phyloP scores from a whole-genome alignment of 1,284 basidiomycete species.

The Coniferiporia sulphurascens region DNA sequence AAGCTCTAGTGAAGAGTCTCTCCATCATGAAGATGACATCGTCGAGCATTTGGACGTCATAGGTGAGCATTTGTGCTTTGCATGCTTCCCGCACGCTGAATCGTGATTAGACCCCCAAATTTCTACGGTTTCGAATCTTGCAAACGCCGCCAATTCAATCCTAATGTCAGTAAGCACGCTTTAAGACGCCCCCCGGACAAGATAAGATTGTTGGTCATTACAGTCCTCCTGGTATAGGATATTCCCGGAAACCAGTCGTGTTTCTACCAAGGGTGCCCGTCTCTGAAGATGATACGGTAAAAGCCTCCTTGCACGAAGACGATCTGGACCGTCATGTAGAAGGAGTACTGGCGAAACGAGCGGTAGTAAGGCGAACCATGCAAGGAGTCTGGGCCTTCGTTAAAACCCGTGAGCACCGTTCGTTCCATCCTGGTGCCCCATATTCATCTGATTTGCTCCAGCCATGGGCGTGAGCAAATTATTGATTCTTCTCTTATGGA shows the following conservation, averaged over 20 bases:
- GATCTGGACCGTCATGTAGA: slow-evolving; percentile 76
- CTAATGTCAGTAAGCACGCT: slow-evolving; percentile 42
- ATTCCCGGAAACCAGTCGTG: slow-evolving; percentile 64
- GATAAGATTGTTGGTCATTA: slow-evolving; percentile 5
- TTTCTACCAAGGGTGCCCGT: slow-evolving; percentile 38
- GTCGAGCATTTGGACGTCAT: slow-evolving; percentile 78
- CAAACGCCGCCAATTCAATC: slow-evolving; percentile 77
- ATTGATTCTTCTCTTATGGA: not conserved
- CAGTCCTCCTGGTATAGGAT: slow-evolving; percentile 65
- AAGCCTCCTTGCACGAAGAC: slow-evolving; percentile 39
- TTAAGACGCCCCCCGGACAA: not conserved
- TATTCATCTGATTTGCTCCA: slow-evolving; percentile 23
- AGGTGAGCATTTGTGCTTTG: slow-evolving; percentile 35
- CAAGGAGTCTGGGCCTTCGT: slow-evolving; percentile 79
- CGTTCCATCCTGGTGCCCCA: slow-evolving; percentile 1
- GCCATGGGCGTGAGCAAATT: slow-evolving; percentile 50
- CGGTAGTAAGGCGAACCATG: slow-evolving; percentile 57
- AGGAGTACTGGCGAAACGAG: slow-evolving; percentile 64
- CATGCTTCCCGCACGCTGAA: not conserved
- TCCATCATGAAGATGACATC: slow-evolving; percentile 64
- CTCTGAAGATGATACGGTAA: slow-evolving; percentile 23
- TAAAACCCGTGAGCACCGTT: slow-evolving; percentile 62
- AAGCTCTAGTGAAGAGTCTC: slow-evolving; percentile 24
- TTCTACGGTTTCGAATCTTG: slow-evolving; percentile 62
- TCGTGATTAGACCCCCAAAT: slow-evolving; percentile 60